Evolutionary conservation across 805 yeast species (phyloP), one percentile per base, ranked within the genome.

Genomic region (Yarrowia sp.): DNA sequence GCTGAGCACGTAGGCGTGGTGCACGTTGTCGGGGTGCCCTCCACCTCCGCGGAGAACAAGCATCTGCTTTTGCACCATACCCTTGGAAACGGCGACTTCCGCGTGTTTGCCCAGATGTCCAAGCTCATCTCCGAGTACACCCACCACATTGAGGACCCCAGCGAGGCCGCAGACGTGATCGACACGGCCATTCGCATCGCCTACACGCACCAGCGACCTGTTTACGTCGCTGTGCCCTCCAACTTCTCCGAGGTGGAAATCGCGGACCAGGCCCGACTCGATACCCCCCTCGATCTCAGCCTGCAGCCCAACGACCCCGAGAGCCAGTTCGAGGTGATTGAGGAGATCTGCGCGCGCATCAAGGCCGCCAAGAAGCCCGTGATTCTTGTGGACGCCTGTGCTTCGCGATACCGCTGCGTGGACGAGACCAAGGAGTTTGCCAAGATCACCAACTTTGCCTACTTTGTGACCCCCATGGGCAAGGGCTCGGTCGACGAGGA

Each of bases 391-490:
- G 96, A 89, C 77, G 96, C 96, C 49, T 89, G 96, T 80, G 90
- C 92, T 64, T 77, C 86, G 53, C 82, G 96, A 77, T 96, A 89
- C 76, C 78, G 79, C 66, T 87, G 85, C 66, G 80, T 79, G 70
- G 74, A 74, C n/a, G 89, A 85, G 74, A 86, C 88, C 64, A 77
- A 76, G 65, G 75, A 79, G 68, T 80, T 89, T 71, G 85, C 86
- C 56, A 81, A 82, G 62, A 72, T 77, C 63, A 87, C 96, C 55
- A 84, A 86, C 73, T 88, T 84, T 84, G 93, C 94, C 47, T 86
- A 87, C 53, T 89, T 84, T 74, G 86, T 86, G 62, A 90, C 96
- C 61, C 96, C 96, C 69, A 88, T 89, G 94, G 96, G 96, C 76
- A 89, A 89, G 76, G 87, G 90, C 64, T 79, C 84, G 24, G 83